These are phyloP conservation scores for Chytriomyces sp. DNA, from an alignment of 192 early-diverging fungal genomes.

Conservation along the genomic window DNA sequence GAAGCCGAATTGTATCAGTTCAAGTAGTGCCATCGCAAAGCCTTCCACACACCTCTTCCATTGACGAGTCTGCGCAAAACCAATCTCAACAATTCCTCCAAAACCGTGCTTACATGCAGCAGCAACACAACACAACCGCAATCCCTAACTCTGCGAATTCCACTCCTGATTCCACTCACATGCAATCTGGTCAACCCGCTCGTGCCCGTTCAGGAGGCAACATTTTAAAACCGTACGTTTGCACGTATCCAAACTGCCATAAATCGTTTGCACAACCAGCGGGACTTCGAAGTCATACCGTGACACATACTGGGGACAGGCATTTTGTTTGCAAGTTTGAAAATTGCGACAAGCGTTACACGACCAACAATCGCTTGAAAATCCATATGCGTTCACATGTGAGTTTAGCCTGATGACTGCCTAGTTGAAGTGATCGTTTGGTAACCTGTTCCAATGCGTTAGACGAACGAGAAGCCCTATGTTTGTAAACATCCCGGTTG, in stretches of 20 bases:
- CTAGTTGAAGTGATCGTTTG: too few relatives aligned
- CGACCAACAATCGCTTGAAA: not conserved
- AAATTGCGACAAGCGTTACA: not conserved
- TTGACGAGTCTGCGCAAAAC: not conserved
- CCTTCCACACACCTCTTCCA: not conserved
- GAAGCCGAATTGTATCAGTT: too few relatives aligned
- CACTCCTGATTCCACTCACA: not conserved
- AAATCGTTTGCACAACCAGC: not conserved
- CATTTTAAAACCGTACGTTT: not conserved
- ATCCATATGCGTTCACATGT: not conserved
- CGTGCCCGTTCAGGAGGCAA: not conserved
- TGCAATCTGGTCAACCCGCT: not conserved
- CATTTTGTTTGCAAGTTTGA: conserved; percentile 1
- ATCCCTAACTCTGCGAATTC: not conserved
- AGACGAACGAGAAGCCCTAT: conserved; percentile 23
- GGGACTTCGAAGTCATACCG: not conserved
- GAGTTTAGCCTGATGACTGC: too few relatives aligned
- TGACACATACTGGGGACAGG: not conserved
- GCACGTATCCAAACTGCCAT: conserved; percentile 6
- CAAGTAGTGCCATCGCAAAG: not conserved
- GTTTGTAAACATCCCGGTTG: conserved; percentile 4
- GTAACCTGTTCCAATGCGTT: too few relatives aligned
- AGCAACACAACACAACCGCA: not conserved
- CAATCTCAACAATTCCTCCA: not conserved
- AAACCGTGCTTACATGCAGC: not conserved